phyloP scores from a whole-genome alignment of 2,329 filamentous ascomycete species.

The Talaromyces sp. region DNA sequence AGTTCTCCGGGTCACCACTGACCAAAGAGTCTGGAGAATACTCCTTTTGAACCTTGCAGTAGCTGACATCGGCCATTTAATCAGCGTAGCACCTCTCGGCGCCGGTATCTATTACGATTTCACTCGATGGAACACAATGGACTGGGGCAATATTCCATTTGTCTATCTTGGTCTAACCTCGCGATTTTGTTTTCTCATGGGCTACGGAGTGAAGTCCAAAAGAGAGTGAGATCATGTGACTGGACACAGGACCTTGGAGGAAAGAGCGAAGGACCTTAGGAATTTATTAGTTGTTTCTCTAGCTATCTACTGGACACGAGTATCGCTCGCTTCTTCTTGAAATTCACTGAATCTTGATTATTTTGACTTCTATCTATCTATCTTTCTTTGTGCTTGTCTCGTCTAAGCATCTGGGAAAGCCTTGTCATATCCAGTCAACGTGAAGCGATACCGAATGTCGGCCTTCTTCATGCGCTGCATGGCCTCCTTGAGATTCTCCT shows the following conservation, averaged over 20 bases:
- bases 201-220: conserved; percentile 45
- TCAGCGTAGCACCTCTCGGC: conserved; percentile 61
- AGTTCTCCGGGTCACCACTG: conserved; percentile 66
- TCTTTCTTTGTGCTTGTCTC: background rate
- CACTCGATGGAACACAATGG: conserved; percentile 63
- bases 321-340: background rate
- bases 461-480: conserved; percentile 67
- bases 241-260: background rate
- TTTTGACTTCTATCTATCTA: background rate
- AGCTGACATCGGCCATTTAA: conserved; percentile 74
- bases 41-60: conserved; percentile 66
- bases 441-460: conserved; percentile 70
- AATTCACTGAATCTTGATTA: background rate
- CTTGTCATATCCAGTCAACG: conserved; percentile 53
- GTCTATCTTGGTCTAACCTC: conserved; percentile 64
- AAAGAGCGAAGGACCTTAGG: background rate
- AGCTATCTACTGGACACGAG: background rate
- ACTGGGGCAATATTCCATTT: conserved; percentile 66
- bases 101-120: conserved; percentile 62
- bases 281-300: background rate
- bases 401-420: conserved; percentile 25
- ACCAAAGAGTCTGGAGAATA: conserved; percentile 67
- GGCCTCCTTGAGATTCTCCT: conserved; percentile 66
- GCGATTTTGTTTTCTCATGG: conserved; percentile 58
- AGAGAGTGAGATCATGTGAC: background rate